Evolutionary conservation across 2,329 filamentous ascomycete genomes (phyloP).

Genomic region (Neopestalotiopsis clavispora): DNA sequence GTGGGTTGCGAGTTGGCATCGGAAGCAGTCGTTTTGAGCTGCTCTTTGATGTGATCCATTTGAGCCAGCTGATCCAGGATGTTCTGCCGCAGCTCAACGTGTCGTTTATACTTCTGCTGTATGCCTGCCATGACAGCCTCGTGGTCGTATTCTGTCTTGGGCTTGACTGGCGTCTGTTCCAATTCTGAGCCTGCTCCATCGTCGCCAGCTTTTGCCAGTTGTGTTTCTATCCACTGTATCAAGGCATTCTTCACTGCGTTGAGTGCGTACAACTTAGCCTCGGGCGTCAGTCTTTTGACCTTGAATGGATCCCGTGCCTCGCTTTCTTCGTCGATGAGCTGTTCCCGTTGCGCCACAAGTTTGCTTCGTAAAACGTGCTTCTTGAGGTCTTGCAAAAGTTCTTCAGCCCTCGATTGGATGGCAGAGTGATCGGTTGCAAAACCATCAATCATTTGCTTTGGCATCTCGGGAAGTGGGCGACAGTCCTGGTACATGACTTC

Average conservation of each 20-base stretch:
- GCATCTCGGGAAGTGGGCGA: constrained; percentile 53
- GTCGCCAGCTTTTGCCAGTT: constrained; percentile 58
- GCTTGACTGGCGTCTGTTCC: background rate
- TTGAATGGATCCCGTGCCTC: constrained; percentile 43
- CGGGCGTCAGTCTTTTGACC: constrained; percentile 39
- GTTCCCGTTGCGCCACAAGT: constrained; percentile 59
- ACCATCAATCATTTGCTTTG: constrained; percentile 55
- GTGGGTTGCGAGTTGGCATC: background rate
- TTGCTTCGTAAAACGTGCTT: constrained; percentile 64
- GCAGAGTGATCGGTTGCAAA: constrained; percentile 46
- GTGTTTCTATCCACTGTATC: constrained; percentile 69
- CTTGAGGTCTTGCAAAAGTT: constrained; percentile 57
- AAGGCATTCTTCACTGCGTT: constrained; percentile 61
- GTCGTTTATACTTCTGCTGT: constrained; percentile 58
- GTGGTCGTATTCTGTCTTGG: constrained; percentile 35
- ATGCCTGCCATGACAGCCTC: constrained; percentile 51
- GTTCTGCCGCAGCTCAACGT: constrained; percentile 53
- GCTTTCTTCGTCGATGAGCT: constrained; percentile 56
- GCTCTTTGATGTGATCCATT: constrained; percentile 19
- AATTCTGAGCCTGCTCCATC: constrained; percentile 33
- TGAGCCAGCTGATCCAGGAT: constrained; percentile 49
- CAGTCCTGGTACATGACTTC: constrained; percentile 52
- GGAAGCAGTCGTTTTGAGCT: constrained; percentile 17
- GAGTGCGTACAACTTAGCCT: constrained; percentile 56
- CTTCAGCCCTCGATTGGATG: constrained; percentile 47